Percentiles rank a stretch among this genome's conserved stretches.
Evolutionary conservation across 768 basidiomycete genomes (phyloP).

Genomic region (Crucibulum laeve): DNA sequence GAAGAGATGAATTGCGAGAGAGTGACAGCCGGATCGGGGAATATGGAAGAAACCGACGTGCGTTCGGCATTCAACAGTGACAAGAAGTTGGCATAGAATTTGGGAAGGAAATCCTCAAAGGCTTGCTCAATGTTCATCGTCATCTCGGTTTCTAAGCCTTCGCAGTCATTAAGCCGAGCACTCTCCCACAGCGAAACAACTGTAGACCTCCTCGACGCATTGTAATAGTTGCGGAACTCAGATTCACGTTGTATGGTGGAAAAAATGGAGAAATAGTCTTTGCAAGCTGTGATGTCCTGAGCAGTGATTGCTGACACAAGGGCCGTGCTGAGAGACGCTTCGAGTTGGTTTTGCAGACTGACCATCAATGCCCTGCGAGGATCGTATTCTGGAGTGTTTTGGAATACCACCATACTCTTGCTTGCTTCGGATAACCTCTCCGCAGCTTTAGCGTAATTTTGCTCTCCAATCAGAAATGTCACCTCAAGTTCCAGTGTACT

Average conservation of each 20-base stretch:
- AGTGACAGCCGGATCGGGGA: slow-evolving; percentile 76
- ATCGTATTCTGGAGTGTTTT: slow-evolving; percentile 90
- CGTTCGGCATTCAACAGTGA: slow-evolving; percentile 67
- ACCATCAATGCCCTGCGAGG: slow-evolving; percentile 81
- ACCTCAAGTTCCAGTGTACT: slow-evolving; percentile 92
- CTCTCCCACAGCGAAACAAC: slow-evolving; percentile 70
- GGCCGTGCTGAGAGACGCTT: slow-evolving; percentile 87
- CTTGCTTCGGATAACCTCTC: slow-evolving; percentile 86
- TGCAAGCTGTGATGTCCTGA: slow-evolving; percentile 70
- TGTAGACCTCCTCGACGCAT: slow-evolving; percentile 68
- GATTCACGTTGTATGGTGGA: slow-evolving; percentile 85
- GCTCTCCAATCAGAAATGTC: slow-evolving; percentile 74
- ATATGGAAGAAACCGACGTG: slow-evolving; percentile 74
- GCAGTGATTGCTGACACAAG: slow-evolving; percentile 83
- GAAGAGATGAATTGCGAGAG: slow-evolving; percentile 82
- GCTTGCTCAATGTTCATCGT: slow-evolving; percentile 20
- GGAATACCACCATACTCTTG: slow-evolving; percentile 87
- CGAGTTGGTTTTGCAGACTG: slow-evolving; percentile 92
- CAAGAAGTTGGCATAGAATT: slow-evolving; percentile 72
- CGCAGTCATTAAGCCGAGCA: slow-evolving; percentile 49
- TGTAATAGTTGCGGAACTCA: slow-evolving; percentile 94
- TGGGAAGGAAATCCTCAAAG: slow-evolving; percentile 66
- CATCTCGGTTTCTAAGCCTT: slow-evolving; percentile 19
- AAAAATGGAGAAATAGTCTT: slow-evolving; percentile 82
- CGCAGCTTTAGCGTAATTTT: slow-evolving; percentile 86